Base-by-base conservation (phyloP, 352 stramenopile genomes). In the Globisporangium alternatum region DNA sequence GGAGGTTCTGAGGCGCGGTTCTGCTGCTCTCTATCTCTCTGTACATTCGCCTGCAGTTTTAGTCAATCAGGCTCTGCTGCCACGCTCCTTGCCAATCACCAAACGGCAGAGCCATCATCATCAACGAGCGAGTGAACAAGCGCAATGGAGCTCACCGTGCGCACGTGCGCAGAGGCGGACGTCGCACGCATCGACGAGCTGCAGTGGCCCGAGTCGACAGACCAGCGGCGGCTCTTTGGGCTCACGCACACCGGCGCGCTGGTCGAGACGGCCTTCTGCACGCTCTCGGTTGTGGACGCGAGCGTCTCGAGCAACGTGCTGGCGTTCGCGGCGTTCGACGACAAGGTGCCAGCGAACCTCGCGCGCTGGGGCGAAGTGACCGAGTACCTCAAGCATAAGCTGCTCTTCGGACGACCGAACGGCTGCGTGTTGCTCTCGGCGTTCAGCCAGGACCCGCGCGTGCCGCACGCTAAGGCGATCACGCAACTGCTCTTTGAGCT, bases 241-340 rank as follows among this genome's bases (percentile, higher is more conserved):
- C 64, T 87, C 19, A 75, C 74, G 2, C 83, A 92, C 64, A 66
- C 75, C 6, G 80, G 77, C 22, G 80, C 73, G 10, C 67, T 90
- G 30, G 81, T 92, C 47, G 80, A 90, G 66, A 89, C 81, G 30
- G 81, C 72, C 6, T 78, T 76, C 53, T 65, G 80, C 43, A 74
- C 81, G 54, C 68, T 89, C 21, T 86, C 74, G 33, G 80, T 72
- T 5, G 66, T 77, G 41, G 70, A 74, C 25, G 15, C 21, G 43
- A 22, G 43, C 5, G 25, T 59, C 21, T 41, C 30, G 21, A 17
- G 30, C 21, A 48, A 52, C 5, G n/a, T 75, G 62, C 37, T 83
- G 2, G 83, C 71, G 12, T 92, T 92, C 39, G 77, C 81, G 13
- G 79, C 77, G 13, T 87, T 92, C 28, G 81, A 90, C 43, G 76